These are phyloP conservation scores for Boletus rubescentipes DNA, from an alignment of 768 basidiomycete genomes.

Conservation along the genomic window DNA sequence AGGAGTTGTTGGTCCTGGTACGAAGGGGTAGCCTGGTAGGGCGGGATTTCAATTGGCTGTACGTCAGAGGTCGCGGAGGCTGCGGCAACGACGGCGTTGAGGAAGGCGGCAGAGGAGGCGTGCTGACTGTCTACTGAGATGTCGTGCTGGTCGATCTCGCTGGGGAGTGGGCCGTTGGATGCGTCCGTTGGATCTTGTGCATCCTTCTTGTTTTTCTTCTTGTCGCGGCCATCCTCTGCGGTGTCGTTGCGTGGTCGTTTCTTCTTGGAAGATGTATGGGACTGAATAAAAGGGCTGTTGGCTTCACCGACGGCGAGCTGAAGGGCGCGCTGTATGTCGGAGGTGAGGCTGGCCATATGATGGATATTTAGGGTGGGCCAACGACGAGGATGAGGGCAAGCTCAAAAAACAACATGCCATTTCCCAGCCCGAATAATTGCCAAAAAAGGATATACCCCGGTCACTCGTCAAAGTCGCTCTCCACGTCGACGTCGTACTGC, in stretches of 20 bases:
- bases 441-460: slow-evolving; percentile 6
- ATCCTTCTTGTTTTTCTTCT: slow-evolving; percentile 36
- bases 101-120: slow-evolving; percentile 54
- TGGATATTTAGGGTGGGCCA: slow-evolving; percentile 41
- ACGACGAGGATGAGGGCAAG: slow-evolving; percentile 42
- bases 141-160: slow-evolving; percentile 25
- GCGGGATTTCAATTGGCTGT: slow-evolving; percentile 27
- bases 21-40: slow-evolving; percentile 33
- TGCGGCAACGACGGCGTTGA: slow-evolving; percentile 66
- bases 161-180: slow-evolving; percentile 34
- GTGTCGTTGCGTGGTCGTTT: slow-evolving; percentile 31
- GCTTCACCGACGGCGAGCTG: slow-evolving; percentile 48
- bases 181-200: slow-evolving; percentile 28
- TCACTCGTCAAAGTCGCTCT: slow-evolving; percentile 73
- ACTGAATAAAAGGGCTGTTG: slow-evolving; percentile 38
- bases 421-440: slow-evolving; percentile 18
- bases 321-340: slow-evolving; percentile 50
- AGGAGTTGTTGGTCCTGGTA: slow-evolving; percentile 35
- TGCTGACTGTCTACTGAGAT: slow-evolving; percentile 35
- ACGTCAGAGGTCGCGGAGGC: slow-evolving; percentile 50
- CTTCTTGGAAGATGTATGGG: slow-evolving; percentile 33
- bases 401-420: slow-evolving; percentile 16
- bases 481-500: slow-evolving; percentile 56
- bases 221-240: slow-evolving; percentile 22
- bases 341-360: slow-evolving; percentile 35